These are phyloP conservation scores for Anthoceros angustus DNA, from an alignment of 225 moss, liverwort and hornwort genomes.

Conservation along the genomic window DNA sequence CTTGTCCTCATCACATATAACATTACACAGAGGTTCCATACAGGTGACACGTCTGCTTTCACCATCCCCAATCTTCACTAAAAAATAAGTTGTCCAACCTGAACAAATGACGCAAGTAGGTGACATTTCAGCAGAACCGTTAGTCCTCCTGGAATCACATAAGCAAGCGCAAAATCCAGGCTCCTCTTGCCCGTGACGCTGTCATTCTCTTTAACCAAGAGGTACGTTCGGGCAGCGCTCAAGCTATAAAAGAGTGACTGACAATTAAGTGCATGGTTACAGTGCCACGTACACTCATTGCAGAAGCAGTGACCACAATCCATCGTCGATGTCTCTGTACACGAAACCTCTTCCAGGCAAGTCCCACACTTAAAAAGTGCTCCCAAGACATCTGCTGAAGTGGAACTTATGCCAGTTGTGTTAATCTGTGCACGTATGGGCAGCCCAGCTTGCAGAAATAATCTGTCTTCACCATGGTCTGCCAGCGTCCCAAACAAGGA, in stretches of 20 bases:
- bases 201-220: too few species aligned
- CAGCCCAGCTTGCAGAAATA: slow-evolving; percentile 75
- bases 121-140: too few species aligned
- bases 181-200: too few species aligned
- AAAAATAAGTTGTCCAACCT: slow-evolving; percentile 95
- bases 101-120: slow-evolving; percentile 9
- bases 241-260: background rate
- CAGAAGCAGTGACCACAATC: too few species aligned
- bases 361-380: slow-evolving; percentile 28
- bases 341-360: too few species aligned
- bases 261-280: slow-evolving; percentile 3
- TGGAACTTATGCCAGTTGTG: slow-evolving; percentile 14
- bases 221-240: too few species aligned
- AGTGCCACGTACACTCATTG: slow-evolving; percentile 80
- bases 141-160: too few species aligned
- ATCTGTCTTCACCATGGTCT: slow-evolving; percentile 60
- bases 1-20: slow-evolving; percentile 95
- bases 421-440: slow-evolving; percentile 47
- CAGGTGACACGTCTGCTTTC: slow-evolving; percentile 90
- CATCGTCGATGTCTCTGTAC: too few species aligned
- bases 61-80: slow-evolving; percentile 91
- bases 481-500: slow-evolving; percentile 65
- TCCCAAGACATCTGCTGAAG: slow-evolving; percentile 14
- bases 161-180: too few species aligned
- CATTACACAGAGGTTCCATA: slow-evolving; percentile 85